These are phyloP conservation scores for Colletotrichum godetiae DNA, from an alignment of 2,329 filamentous ascomycete genomes.

Conservation along the genomic window DNA sequence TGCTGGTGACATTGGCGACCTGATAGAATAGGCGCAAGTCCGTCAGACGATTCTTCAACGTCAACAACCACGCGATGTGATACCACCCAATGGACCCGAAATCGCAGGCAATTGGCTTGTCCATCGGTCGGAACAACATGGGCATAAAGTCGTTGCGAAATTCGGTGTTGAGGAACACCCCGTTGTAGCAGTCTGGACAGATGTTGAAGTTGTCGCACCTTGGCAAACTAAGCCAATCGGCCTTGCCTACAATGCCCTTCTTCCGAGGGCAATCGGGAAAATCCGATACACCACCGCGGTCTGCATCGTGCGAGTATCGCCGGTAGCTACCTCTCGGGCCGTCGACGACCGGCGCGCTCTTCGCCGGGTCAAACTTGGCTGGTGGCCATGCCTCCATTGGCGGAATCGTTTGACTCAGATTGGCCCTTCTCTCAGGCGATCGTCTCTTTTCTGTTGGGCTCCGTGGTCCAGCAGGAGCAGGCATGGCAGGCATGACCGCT, in stretches of 20 bases:
- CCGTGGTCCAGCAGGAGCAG: constrained; percentile 36
- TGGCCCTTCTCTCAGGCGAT: constrained; percentile 34
- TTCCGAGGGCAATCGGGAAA: constrained; percentile 79
- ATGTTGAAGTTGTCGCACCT: constrained; percentile 80
- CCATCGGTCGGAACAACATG: constrained; percentile 66
- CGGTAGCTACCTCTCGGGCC: constrained; percentile 59
- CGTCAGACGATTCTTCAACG: constrained; percentile 73
- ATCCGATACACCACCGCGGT: constrained; percentile 53
- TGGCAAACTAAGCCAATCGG: constrained; percentile 85
- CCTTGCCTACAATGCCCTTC: constrained; percentile 68
- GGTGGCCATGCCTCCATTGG: constrained; percentile 55
- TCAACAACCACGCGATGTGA: constrained; percentile 85
- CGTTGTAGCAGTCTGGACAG: constrained; percentile 82
- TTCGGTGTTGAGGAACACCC: constrained; percentile 74
- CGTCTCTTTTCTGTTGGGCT: constrained; percentile 40
- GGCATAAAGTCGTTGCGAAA: constrained; percentile 76
- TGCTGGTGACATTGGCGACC: constrained; percentile 72
- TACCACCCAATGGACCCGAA: constrained; percentile 85
- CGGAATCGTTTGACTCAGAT: neutral
- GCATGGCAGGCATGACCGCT: constrained; percentile 38
- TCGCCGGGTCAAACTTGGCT: constrained; percentile 54
- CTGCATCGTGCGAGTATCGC: constrained; percentile 65
- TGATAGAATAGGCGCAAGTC: constrained; percentile 77
- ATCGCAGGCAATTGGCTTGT: constrained; percentile 75
- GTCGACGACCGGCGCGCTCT: constrained; percentile 48